Conservation (phyloP, 805 yeast genomes). For the Cyberlindnera petersonii region DNA sequence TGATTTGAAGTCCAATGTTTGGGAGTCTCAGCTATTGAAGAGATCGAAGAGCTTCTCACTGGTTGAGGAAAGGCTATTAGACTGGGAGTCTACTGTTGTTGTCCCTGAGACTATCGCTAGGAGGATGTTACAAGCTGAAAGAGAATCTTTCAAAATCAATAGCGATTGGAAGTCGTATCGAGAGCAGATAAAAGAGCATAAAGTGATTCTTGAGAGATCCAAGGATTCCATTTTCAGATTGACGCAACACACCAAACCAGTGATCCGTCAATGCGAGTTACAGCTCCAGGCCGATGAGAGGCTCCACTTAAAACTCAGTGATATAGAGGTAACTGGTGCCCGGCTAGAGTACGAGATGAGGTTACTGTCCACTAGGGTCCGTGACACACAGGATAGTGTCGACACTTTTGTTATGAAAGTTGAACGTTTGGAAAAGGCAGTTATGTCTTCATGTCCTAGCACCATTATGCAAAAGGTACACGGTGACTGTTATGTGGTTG, state of each 20-base stretch:
- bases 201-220: constrained; percentile 1
- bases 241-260: constrained; percentile 18
- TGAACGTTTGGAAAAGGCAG: constrained; percentile 29
- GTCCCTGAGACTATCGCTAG: constrained; percentile 14
- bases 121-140: constrained; percentile 10
- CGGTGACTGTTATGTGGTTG: not conserved
- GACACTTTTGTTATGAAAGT: constrained; percentile 40
- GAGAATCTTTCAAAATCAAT: not conserved
- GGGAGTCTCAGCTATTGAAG: constrained; percentile 16
- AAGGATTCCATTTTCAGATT: constrained; percentile 5
- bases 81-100: constrained; percentile 13
- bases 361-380: constrained; percentile 52
- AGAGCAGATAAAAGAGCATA: constrained; percentile 4
- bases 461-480: not conserved
- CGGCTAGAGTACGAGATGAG: constrained; percentile 63
- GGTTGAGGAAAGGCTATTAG: constrained; percentile 23
- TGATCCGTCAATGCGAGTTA: constrained; percentile 20
- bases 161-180: not conserved
- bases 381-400: constrained; percentile 63
- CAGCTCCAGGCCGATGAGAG: constrained; percentile 27
- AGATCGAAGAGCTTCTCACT: constrained; percentile 37
- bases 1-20: constrained; percentile 2
- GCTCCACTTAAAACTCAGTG: constrained; percentile 39
- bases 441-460: constrained; percentile 11
- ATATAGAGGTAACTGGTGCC: constrained; percentile 53